These are phyloP conservation scores for Limtongia smithiae DNA, from an alignment of 805 yeast genomes.

Conservation along the genomic window DNA sequence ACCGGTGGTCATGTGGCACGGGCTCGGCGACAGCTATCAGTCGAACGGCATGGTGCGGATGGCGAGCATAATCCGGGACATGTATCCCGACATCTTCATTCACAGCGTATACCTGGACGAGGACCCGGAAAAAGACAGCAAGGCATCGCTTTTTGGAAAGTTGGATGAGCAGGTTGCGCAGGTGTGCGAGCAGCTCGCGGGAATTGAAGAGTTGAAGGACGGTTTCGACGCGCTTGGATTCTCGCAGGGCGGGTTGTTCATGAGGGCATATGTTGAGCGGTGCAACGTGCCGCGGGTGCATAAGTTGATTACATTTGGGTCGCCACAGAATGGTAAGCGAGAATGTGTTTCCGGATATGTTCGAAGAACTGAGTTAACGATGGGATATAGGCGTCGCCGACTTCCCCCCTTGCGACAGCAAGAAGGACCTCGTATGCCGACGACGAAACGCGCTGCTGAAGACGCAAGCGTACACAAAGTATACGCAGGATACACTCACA, in stretches of 20 bases:
- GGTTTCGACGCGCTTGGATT: slow-evolving; percentile 77
- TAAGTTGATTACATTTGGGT: slow-evolving; percentile 67
- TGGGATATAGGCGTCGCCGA: slow-evolving; percentile 44
- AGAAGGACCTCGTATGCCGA: slow-evolving; percentile 57
- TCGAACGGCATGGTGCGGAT: slow-evolving; percentile 55
- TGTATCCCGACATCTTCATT: slow-evolving; percentile 50
- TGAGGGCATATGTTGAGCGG: slow-evolving; percentile 61
- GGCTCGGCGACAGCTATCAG: slow-evolving; percentile 72
- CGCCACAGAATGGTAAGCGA: slow-evolving; percentile 69
- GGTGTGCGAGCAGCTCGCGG: slow-evolving; percentile 54
- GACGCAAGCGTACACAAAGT: slow-evolving; percentile 56
- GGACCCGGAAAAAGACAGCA: slow-evolving; percentile 52
- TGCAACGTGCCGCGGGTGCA: slow-evolving; percentile 48
- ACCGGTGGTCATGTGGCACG: slow-evolving; percentile 79
- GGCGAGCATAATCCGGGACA: slow-evolving; percentile 42
- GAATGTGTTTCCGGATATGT: background rate
- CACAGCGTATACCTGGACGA: slow-evolving; percentile 53
- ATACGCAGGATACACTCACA: slow-evolving; percentile 54
- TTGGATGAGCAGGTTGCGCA: slow-evolving; percentile 51
- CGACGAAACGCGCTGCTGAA: slow-evolving; percentile 52
- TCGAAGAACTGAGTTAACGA: background rate
- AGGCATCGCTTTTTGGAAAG: slow-evolving; percentile 56
- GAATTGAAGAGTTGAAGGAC: slow-evolving; percentile 43
- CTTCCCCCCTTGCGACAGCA: slow-evolving; percentile 48
- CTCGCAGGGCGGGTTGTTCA: slow-evolving; percentile 79